Evolutionary conservation across 202 grass and related monocot genomes (phyloP), one percentile per base, ranked within the genome.

Genomic region (Carex sylvatica): DNA sequence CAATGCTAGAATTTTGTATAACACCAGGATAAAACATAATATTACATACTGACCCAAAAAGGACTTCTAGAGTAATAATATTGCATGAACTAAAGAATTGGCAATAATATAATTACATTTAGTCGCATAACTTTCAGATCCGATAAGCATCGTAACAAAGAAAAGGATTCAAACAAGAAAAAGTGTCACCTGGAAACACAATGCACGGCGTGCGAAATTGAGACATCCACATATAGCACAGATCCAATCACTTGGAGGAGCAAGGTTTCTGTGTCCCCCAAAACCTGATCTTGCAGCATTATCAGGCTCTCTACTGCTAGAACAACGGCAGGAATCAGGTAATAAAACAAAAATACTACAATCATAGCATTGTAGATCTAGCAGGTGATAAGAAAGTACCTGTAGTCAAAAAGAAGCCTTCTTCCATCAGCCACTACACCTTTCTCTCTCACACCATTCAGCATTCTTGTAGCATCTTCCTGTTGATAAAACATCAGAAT

Each of bases 141-240:
- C 36, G 46, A 70, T 46, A 19, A 19, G 56, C 9, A 2, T 71
- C 3, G 7, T 23, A 18, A n/a, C 42, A 49, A 7, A 82, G 15
- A 65, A 53, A 28, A 54, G 6, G 49, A 22, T 70, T 31, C 7
- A 63, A 14, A 67, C 36, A 20, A 49, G 52, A 13, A 80, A 44
- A 84, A 31, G 47, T 54, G 52, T 84, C 78, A 99, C 96, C 93
- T 99, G 96, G 86, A 99, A 99, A 82, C 96, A 99, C 46, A 87
- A 95, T 63, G 87, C 94, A 81, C 96, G 87, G 13, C 96, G 96
- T 16, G 96, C 93, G 92, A 99, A 99, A 89, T 99, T 99, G 87
- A 99, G 88, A 89, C 91, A 99, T 35, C 89, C 91, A 87, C 96
- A 99, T 30, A 99, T 90, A 38, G 81, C 88, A 85, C 96, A 99